Conservation (phyloP, 495 filamentous ascomycete species). For the Neurospora intermedia region DNA sequence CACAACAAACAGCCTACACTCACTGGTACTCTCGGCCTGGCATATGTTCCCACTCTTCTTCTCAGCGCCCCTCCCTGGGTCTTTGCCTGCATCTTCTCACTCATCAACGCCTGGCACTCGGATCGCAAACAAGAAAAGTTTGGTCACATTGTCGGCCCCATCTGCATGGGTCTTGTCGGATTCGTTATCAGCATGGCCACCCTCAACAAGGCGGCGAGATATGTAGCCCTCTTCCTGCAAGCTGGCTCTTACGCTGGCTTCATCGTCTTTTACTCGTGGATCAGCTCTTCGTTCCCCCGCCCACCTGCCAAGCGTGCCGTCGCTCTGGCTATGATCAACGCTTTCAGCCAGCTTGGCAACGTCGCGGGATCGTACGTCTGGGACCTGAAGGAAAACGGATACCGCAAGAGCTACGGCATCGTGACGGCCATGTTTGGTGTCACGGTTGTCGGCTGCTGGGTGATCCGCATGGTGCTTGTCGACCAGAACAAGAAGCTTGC, state of each 20-base stretch:
- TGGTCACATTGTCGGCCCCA: conserved; percentile 59
- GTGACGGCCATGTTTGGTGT: conserved; percentile 57
- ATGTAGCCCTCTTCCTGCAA: conserved; percentile 67
- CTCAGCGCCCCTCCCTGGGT: conserved; percentile 66
- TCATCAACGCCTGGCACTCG: conserved; percentile 63
- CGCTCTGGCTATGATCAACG: conserved; percentile 67
- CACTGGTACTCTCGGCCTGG: conserved; percentile 60
- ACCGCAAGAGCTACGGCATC: conserved; percentile 32
- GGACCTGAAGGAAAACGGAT: conserved; percentile 32
- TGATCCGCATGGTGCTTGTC: conserved; percentile 49
- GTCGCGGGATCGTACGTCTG: conserved; percentile 76
- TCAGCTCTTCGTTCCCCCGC: conserved; percentile 59
- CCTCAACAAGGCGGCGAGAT: conserved; percentile 52
- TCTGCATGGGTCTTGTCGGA: conserved; percentile 54
- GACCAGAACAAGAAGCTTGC: conserved; percentile 61
- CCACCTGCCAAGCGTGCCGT: conserved; percentile 73
- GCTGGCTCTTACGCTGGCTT: conserved; percentile 51
- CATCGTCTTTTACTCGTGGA: conserved; percentile 68
- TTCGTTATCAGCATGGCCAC: conserved; percentile 67
- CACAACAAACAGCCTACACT: conserved; percentile 71
- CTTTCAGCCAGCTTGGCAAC: conserved; percentile 56
- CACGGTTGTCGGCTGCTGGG: conserved; percentile 32
- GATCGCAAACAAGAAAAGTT: conserved; percentile 64
- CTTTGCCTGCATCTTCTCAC: conserved; percentile 56
- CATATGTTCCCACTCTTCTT: conserved; percentile 56